Percentiles rank a stretch among this genome's conserved stretches.
These are phyloP conservation scores for Citeromyces hawaiiensis DNA, from an alignment of 1,139 yeast genomes.

Conservation along the genomic window DNA sequence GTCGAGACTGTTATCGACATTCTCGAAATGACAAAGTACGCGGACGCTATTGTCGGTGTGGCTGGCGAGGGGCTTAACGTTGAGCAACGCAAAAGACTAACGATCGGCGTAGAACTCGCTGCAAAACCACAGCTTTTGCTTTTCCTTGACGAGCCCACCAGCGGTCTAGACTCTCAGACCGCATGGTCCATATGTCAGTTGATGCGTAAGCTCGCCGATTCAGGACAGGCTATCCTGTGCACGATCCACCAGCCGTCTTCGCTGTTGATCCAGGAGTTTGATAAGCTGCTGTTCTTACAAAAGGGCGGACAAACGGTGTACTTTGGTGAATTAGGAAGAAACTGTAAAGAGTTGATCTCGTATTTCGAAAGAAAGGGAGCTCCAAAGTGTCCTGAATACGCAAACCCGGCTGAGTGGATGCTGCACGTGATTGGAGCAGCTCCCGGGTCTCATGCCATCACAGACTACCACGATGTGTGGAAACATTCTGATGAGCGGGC, in stretches of 20 bases:
- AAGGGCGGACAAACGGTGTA: constrained; percentile 71
- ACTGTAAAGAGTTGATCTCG: constrained; percentile 42
- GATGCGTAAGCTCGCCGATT: constrained; percentile 60
- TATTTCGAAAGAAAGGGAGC: constrained; percentile 67
- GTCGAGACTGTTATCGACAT: constrained; percentile 60
- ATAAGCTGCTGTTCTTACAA: constrained; percentile 56
- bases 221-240: constrained; percentile 75
- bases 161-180: constrained; percentile 86
- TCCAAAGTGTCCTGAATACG: constrained; percentile 47
- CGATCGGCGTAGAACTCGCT: constrained; percentile 79
- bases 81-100: constrained; percentile 75
- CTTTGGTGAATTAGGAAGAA: constrained; percentile 66
- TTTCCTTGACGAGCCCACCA: constrained; percentile 86
- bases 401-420: constrained; percentile 83
- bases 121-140: constrained; percentile 75
- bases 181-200: constrained; percentile 79
- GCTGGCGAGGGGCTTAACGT: constrained; percentile 71
- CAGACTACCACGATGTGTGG: constrained; percentile 61
- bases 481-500: constrained; percentile 38
- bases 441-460: constrained; percentile 56
- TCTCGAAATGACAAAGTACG: constrained; percentile 60
- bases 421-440: constrained; percentile 71
- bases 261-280: constrained; percentile 62
- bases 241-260: constrained; percentile 84
- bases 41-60: constrained; percentile 76